Evolutionary conservation across 257 asterid species (phyloP), one percentile per base, ranked within the genome.

Genomic region (Solanum ossicruentum): DNA sequence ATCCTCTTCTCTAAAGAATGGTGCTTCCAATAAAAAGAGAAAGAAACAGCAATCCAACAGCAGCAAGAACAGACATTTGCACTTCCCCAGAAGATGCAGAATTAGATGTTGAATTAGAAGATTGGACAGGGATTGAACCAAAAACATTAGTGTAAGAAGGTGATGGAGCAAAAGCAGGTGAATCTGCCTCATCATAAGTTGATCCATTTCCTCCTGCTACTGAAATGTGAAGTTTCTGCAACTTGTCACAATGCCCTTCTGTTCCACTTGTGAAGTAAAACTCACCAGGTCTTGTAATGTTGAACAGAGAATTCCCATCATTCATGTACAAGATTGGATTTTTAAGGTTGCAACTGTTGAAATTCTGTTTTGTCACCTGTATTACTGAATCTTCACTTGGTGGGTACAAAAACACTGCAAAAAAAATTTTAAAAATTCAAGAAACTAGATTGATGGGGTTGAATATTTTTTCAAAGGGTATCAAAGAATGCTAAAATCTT

Each of bases 301-400:
- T 94, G 92, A 93, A 95, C 4, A 93, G 75, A 7, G 98, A 94
- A 85, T 96, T 95, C 9, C 99, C 99, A 84, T 96, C 87, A 71
- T 93, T 87, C 97, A 94, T 88, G 81, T 51, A 55, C 91, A 94
- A 79, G 85, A 94, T 93, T 54, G 99, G 98, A 90, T 94, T 93
- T 87, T 92, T 93, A 18, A 91, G 82, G 92, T 92, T 88, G 92
- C 99, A 97, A 89, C 84, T 85, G 17, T 85, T 84, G 93, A 86
- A 97, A 17, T 95, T 84, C 26, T 88, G 91, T 32, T 87, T 82
- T 10, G 93, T 92, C 28, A 97, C 97, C 66, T 92, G 98, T 88
- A 95, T 90, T 75, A 95, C 91, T 10, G 99, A 95, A 85, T 97
- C 99, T 87, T 94, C 91, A 85, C 98, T 97, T 10, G 99, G 99